A percentile compares a stretch with the other conserved stretches of the same genome.
Conservation (phyloP, 2,329 filamentous ascomycete genomes). For the Penicillium expansum region DNA sequence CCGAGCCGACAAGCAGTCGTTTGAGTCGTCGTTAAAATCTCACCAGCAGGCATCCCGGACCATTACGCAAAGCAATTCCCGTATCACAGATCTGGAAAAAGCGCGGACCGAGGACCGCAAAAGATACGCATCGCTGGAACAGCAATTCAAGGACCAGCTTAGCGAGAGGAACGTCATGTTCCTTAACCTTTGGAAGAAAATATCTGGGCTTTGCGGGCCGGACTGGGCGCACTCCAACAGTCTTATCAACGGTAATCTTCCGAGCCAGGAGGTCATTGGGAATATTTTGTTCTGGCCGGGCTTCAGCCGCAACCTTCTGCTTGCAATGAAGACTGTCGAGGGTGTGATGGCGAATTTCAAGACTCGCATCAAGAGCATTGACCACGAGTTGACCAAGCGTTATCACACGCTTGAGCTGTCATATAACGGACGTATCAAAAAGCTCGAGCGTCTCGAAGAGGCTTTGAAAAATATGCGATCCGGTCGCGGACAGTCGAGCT, state of each 20-base stretch:
- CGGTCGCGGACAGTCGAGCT: slow-evolving; percentile 29
- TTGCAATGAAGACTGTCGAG: slow-evolving; percentile 85
- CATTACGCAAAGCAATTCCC: slow-evolving; percentile 77
- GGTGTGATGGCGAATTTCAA: slow-evolving; percentile 74
- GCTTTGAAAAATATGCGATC: slow-evolving; percentile 63
- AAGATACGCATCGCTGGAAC: slow-evolving; percentile 71
- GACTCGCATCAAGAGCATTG: slow-evolving; percentile 75
- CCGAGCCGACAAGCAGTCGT: slow-evolving; percentile 80
- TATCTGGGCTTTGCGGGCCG: slow-evolving; percentile 79
- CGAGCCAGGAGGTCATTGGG: slow-evolving; percentile 79
- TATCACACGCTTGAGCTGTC: slow-evolving; percentile 82
- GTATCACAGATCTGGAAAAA: slow-evolving; percentile 83
- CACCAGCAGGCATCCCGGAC: slow-evolving; percentile 84
- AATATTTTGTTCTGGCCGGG: slow-evolving; percentile 73
- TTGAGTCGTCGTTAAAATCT: slow-evolving; percentile 83
- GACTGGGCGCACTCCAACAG: slow-evolving; percentile 92
- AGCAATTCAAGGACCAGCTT: slow-evolving; percentile 80
- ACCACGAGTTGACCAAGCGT: slow-evolving; percentile 85
- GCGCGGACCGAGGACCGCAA: slow-evolving; percentile 73
- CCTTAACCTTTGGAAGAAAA: slow-evolving; percentile 82
- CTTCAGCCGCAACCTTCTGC: slow-evolving; percentile 85
- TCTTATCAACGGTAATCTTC: slow-evolving; percentile 81
- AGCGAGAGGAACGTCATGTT: slow-evolving; percentile 85
- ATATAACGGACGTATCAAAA: slow-evolving; percentile 75
- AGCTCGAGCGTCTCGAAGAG: slow-evolving; percentile 81